Conservation (phyloP, 2,329 filamentous ascomycete genomes). For the Diaporthe sp. region DNA sequence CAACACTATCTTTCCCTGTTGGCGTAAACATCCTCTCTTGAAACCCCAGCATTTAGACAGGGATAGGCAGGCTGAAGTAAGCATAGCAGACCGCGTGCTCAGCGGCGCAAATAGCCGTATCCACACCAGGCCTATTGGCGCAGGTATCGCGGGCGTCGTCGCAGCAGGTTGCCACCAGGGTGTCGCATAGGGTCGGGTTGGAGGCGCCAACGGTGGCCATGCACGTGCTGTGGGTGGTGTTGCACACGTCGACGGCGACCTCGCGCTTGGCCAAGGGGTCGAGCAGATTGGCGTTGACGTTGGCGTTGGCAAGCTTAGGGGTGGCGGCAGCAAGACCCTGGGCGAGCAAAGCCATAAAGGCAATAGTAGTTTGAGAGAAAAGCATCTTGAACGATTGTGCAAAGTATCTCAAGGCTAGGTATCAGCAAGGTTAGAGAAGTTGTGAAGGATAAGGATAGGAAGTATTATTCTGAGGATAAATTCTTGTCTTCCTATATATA, state of each 20-base stretch:
- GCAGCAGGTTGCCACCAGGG: slow-evolving; percentile 20
- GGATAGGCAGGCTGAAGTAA: slow-evolving; percentile 12
- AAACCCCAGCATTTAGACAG: not conserved
- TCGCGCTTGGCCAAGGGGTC: slow-evolving; percentile 20
- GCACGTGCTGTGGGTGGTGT: slow-evolving; percentile 16
- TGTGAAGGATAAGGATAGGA: not conserved
- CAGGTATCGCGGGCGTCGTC: not conserved
- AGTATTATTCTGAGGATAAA: not conserved
- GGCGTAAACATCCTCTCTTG: not conserved
- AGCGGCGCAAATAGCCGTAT: not conserved
- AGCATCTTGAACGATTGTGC: slow-evolving; percentile 11
- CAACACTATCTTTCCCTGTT: not conserved
- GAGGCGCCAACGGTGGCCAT: not conserved
- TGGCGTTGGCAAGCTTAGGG: not conserved
- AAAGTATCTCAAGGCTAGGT: not conserved
- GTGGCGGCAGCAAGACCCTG: slow-evolving; percentile 24
- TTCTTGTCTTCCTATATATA: not conserved
- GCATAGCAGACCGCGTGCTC: slow-evolving; percentile 11
- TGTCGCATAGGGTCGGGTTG: not conserved
- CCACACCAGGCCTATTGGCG: not conserved
- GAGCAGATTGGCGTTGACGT: not conserved
- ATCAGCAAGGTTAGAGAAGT: not conserved
- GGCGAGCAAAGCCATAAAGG: not conserved
- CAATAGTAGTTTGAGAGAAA: slow-evolving; percentile 17
- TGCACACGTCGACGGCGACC: slow-evolving; percentile 3